A percentile compares a stretch with the other conserved stretches of the same genome.
phyloP scores from a whole-genome alignment of 2,329 filamentous ascomycete species.

The Penicillium hordei region DNA sequence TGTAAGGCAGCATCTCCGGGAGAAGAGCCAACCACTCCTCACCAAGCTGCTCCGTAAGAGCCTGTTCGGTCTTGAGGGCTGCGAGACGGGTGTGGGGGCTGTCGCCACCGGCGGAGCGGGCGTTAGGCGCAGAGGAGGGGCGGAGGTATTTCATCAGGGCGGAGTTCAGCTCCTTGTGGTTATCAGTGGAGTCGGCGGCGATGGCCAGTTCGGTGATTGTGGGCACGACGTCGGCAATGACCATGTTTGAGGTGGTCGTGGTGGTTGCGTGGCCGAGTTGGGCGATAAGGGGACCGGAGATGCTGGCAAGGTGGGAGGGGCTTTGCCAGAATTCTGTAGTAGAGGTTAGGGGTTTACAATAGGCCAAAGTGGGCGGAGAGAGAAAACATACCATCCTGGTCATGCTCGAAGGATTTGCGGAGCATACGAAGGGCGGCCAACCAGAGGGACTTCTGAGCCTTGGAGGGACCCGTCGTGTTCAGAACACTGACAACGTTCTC shows the following conservation, averaged over 20 bases:
- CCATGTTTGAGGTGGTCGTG: constrained; percentile 47
- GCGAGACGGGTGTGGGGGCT: constrained; percentile 71
- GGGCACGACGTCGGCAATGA: constrained; percentile 61
- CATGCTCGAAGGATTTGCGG: constrained; percentile 75
- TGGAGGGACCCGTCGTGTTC: constrained; percentile 36
- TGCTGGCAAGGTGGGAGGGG: constrained; percentile 76
- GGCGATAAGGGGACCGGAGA: constrained; percentile 67
- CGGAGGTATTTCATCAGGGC: constrained; percentile 75
- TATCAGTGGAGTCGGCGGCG: constrained; percentile 79
- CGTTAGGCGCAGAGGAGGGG: constrained; percentile 44
- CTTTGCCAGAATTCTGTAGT: constrained; percentile 80
- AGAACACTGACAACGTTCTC: constrained; percentile 71
- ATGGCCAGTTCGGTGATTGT: constrained; percentile 76
- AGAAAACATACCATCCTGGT: constrained; percentile 66
- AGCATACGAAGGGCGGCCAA: constrained; percentile 69
- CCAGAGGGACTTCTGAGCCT: constrained; percentile 63
- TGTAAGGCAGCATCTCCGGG: constrained; percentile 94
- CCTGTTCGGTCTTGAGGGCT: constrained; percentile 77
- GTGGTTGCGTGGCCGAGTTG: constrained; percentile 58
- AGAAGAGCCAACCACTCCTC: constrained; percentile 92
- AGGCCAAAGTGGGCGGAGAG: background rate
- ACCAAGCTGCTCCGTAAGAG: constrained; percentile 74
- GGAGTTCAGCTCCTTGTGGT: constrained; percentile 85
- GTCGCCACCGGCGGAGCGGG: constrained; percentile 48
- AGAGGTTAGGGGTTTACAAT: constrained; percentile 11